Percentiles rank a stretch among this genome's conserved stretches.
These are phyloP conservation scores for Suhomyces yuchorum DNA, from an alignment of 1,139 yeast species.

Conservation along the genomic window DNA sequence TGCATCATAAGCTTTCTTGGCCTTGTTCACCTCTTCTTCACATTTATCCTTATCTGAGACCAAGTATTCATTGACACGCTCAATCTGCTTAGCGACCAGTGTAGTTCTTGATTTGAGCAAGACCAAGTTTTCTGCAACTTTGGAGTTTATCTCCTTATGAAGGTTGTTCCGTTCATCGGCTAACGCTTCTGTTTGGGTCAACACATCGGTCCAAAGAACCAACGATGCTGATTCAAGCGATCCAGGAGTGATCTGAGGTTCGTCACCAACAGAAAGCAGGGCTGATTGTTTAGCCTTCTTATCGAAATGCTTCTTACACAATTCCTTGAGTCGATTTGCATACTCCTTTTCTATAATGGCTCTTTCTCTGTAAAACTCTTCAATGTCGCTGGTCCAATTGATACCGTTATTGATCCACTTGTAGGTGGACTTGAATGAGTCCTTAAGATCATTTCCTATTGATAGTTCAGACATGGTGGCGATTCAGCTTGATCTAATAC, in stretches of 20 bases:
- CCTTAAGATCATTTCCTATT: slow-evolving; percentile 75
- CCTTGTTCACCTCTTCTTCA: slow-evolving; percentile 68
- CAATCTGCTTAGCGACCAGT: slow-evolving; percentile 57
- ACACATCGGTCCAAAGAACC: slow-evolving; percentile 91
- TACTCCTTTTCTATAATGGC: slow-evolving; percentile 83
- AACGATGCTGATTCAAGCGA: slow-evolving; percentile 89
- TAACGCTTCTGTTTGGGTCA: slow-evolving; percentile 80
- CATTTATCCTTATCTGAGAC: slow-evolving; percentile 56
- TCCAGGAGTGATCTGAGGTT: slow-evolving; percentile 91
- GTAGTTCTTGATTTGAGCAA: slow-evolving; percentile 57
- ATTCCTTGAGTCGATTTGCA: slow-evolving; percentile 61
- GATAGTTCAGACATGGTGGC: slow-evolving; percentile 15
- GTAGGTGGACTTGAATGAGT: slow-evolving; percentile 73
- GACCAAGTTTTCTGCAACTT: slow-evolving; percentile 64
- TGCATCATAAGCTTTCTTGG: slow-evolving; percentile 76
- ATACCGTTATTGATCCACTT: slow-evolving; percentile 78
- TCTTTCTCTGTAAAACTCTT: slow-evolving; percentile 80
- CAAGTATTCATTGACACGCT: slow-evolving; percentile 59
- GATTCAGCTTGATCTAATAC: not conserved
- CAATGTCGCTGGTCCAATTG: slow-evolving; percentile 76
- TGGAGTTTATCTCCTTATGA: slow-evolving; percentile 60
- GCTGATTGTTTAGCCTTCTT: slow-evolving; percentile 74
- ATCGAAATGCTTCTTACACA: slow-evolving; percentile 71
- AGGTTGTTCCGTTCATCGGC: slow-evolving; percentile 68
- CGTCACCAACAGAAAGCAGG: slow-evolving; percentile 81